Evolutionary conservation across 2,329 filamentous ascomycete genomes (phyloP).

Genomic region (Epichloe amarillans): DNA sequence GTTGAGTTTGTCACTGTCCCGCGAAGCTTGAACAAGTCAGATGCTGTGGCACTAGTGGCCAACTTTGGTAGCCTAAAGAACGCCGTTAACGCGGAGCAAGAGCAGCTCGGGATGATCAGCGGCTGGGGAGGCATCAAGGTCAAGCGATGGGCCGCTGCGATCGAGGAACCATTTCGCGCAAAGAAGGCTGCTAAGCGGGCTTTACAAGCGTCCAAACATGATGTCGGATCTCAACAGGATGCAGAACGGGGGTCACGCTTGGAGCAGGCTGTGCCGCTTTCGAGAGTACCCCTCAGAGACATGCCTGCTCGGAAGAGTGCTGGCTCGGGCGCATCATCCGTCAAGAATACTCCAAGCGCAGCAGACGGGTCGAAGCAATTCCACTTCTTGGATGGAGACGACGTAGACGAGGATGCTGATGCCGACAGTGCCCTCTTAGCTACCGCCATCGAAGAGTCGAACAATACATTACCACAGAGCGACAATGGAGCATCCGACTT

Average conservation of each 20-base stretch:
- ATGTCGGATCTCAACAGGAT: constrained; percentile 2
- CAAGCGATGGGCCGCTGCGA: constrained; percentile 66
- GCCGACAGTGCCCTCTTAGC: constrained; percentile 27
- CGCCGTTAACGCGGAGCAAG: constrained; percentile 75
- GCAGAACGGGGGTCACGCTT: constrained; percentile 15
- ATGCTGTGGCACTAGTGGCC: constrained; percentile 78
- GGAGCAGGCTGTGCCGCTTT: constrained; percentile 27
- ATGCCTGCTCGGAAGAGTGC: constrained; percentile 15
- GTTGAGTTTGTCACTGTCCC: constrained; percentile 90
- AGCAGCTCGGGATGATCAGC: constrained; percentile 71
- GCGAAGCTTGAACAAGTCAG: constrained; percentile 83
- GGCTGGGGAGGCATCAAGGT: constrained; percentile 97
- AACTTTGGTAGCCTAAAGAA: constrained; percentile 82
- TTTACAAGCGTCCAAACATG: constrained; percentile 11
- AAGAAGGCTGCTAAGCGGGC: constrained; percentile 49
- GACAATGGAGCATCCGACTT: constrained; percentile 9
- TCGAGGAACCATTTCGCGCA: constrained; percentile 74
- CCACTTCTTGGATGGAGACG: constrained; percentile 27
- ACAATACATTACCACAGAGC: constrained; percentile 22
- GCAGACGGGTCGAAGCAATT: constrained; percentile 18
- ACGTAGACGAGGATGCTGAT: constrained; percentile 35
- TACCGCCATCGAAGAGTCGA: constrained; percentile 33
- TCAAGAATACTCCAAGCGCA: neutral
- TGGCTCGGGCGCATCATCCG: constrained; percentile 3
- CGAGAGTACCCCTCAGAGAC: constrained; percentile 27